A percentile compares a stretch with the other conserved stretches of the same genome.
These are phyloP conservation scores for Carallia brachiata DNA, from an alignment of 345 rosid genomes.

Conservation along the genomic window DNA sequence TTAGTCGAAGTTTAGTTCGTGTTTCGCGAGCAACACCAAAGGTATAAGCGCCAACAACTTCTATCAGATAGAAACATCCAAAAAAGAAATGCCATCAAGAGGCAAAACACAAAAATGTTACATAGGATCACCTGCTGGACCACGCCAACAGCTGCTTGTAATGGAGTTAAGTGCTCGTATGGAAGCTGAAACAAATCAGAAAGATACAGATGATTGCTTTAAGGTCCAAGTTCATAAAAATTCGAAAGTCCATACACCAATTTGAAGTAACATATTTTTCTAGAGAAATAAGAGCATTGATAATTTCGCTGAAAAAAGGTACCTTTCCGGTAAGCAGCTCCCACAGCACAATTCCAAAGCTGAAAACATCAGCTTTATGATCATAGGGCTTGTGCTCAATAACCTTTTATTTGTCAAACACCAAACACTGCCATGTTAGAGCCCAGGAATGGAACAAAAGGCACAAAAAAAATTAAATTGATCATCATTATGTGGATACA, in stretches of 20 bases:
- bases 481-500: constrained; percentile 3
- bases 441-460: constrained; percentile 5
- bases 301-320: not conserved
- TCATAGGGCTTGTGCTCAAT: constrained; percentile 60
- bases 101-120: not conserved
- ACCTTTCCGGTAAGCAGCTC: constrained; percentile 71
- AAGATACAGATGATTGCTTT: constrained; percentile 4
- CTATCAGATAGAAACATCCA: not conserved
- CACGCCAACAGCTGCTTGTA: constrained; percentile 68
- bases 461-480: not conserved
- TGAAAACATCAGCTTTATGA: constrained; percentile 65
- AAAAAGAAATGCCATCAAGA: not conserved
- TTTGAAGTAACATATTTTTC: no score
- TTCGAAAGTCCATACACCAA: no score
- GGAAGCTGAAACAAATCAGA: constrained; percentile 47
- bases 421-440: constrained; percentile 22
- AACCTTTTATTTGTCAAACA: constrained; percentile 45
- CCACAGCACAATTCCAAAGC: constrained; percentile 65
- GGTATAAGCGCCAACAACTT: not conserved
- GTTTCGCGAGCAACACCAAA: not conserved
- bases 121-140: constrained; percentile 53
- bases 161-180: constrained; percentile 49
- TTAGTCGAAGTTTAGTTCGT: not conserved
- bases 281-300: not conserved
- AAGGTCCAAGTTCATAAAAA: not conserved